Conservation (phyloP, 1,284 basidiomycete species). For the Xerocomus nothofagi region DNA sequence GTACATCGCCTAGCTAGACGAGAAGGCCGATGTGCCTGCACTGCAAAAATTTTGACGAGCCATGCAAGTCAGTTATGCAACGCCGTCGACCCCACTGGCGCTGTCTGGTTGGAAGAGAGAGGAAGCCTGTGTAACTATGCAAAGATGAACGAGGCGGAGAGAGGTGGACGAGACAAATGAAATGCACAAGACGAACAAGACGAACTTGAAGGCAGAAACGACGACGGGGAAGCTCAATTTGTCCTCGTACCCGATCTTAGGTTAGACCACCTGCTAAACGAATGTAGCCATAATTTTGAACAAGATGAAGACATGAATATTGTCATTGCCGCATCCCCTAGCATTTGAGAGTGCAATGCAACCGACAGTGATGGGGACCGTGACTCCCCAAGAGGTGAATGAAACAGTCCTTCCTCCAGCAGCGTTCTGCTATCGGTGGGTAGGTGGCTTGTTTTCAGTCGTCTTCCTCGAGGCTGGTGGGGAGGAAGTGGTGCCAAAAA, state of each 20-base stretch:
- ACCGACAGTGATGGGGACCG: too few relatives aligned
- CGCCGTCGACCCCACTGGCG: background rate
- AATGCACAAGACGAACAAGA: background rate
- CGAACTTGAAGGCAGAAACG: background rate
- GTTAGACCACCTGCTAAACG: background rate
- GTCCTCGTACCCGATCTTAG: conserved; percentile 4
- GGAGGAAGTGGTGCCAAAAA: too few relatives aligned
- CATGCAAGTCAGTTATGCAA: conserved; percentile 8
- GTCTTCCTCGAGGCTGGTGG: too few relatives aligned
- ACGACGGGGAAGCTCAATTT: background rate
- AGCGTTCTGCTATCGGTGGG: too few relatives aligned
- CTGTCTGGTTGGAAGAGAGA: background rate
- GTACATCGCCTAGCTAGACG: conserved; percentile 22
- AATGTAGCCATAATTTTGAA: background rate
- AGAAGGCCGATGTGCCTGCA: conserved; percentile 2
- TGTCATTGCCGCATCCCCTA: conserved; percentile 24
- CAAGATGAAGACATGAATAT: conserved; percentile 4
- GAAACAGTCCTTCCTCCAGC: too few relatives aligned
- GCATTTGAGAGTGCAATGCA: too few relatives aligned
- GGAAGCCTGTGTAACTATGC: conserved; percentile 4
- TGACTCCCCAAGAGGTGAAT: too few relatives aligned
- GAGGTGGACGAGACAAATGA: background rate
- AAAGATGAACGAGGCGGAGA: too few relatives aligned
- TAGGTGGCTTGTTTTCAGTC: too few relatives aligned
- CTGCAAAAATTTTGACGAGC: conserved; percentile 7